A percentile compares a stretch with the other conserved stretches of the same genome.
phyloP scores from a whole-genome alignment of 1,284 basidiomycete species.

The Naganishia albida region DNA sequence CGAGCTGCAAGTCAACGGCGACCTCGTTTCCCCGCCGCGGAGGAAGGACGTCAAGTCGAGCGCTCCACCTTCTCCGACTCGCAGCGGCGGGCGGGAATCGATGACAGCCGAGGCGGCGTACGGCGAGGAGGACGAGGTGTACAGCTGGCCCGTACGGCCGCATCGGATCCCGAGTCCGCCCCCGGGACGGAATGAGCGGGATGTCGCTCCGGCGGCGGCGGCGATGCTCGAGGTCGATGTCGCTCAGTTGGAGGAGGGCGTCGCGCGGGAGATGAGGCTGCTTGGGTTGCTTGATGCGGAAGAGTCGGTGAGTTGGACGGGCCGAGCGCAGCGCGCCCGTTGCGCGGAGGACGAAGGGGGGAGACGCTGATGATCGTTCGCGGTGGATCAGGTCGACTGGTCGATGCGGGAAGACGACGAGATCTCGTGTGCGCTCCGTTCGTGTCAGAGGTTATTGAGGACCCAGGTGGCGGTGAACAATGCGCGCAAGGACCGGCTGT shows the following conservation, averaged over 20 bases:
- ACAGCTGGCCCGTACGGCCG: slow-evolving; percentile 46
- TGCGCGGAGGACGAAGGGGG: too few relatives aligned
- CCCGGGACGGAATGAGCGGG: slow-evolving; percentile 19
- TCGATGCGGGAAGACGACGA: slow-evolving; percentile 83
- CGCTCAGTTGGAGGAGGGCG: slow-evolving; percentile 59
- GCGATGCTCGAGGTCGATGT: slow-evolving; percentile 51
- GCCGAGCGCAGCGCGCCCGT: too few relatives aligned
- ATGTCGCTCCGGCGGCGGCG: slow-evolving; percentile 16
- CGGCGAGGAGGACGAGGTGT: slow-evolving; percentile 58
- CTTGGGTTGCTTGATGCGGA: slow-evolving; percentile 58
- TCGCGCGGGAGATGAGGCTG: slow-evolving; percentile 58
- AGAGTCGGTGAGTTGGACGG: slow-evolving; percentile 54
- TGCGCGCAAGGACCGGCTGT: slow-evolving; percentile 72
- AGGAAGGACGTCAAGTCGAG: background rate
- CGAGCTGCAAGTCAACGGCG: slow-evolving; percentile 21
- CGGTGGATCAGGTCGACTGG: slow-evolving; percentile 67
- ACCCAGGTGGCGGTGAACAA: slow-evolving; percentile 78
- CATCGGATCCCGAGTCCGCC: slow-evolving; percentile 24
- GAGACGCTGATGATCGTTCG: background rate
- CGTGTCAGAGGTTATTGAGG: slow-evolving; percentile 79
- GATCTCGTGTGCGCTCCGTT: slow-evolving; percentile 82
- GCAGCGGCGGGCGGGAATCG: background rate
- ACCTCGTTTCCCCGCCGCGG: slow-evolving; percentile 12
- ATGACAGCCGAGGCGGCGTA: background rate
- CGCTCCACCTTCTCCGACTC: background rate